phyloP scores from a whole-genome alignment of 2,329 filamentous ascomycete species.

The Ophiostoma pallidulum region DNA sequence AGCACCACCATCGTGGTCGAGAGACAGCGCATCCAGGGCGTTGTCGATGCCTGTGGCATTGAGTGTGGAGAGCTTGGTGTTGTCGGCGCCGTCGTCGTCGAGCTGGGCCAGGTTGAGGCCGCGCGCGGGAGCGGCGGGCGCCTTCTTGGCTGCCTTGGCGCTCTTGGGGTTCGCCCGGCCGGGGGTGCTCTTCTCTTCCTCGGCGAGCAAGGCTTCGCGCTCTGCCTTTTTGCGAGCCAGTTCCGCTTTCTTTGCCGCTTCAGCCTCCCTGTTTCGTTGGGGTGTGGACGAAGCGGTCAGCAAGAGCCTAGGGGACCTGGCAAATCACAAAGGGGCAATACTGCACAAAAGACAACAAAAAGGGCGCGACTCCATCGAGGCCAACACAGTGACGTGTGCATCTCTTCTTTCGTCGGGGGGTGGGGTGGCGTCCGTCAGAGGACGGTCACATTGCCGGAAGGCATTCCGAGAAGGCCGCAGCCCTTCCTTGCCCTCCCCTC shows the following conservation, averaged over 20 bases:
- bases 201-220: slow-evolving; percentile 69
- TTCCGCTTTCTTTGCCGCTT: slow-evolving; percentile 75
- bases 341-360: background rate
- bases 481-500: too few species aligned
- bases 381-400: background rate
- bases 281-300: background rate
- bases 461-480: background rate
- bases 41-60: slow-evolving; percentile 89
- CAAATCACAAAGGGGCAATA: background rate
- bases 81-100: slow-evolving; percentile 36
- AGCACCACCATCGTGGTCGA: slow-evolving; percentile 31
- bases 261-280: slow-evolving; percentile 57
- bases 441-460: background rate
- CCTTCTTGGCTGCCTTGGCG: slow-evolving; percentile 58
- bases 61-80: slow-evolving; percentile 45
- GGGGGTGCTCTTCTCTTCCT: slow-evolving; percentile 63
- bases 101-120: slow-evolving; percentile 70
- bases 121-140: slow-evolving; percentile 38
- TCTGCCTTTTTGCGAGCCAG: slow-evolving; percentile 85
- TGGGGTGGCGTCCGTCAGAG: too few species aligned
- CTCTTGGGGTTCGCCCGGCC: slow-evolving; percentile 56
- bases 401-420: too few species aligned
- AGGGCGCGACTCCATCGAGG: too few species aligned
- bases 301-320: background rate
- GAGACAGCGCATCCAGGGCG: slow-evolving; percentile 73